These are phyloP conservation scores for Pythium pyrilobum DNA, from an alignment of 352 stramenopile genomes.

Conservation along the genomic window DNA sequence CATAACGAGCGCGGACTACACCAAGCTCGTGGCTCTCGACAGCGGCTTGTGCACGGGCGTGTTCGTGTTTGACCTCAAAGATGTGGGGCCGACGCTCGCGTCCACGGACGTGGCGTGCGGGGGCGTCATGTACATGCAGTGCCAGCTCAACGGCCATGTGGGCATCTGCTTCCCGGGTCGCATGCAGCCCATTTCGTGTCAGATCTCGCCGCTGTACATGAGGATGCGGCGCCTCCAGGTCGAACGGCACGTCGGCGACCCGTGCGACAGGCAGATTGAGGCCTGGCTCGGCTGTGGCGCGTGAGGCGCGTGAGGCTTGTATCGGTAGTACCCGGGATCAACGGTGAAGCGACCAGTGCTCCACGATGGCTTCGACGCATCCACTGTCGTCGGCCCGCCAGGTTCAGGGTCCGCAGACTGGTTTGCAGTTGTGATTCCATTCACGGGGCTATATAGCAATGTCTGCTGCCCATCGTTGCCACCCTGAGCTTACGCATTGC, in stretches of 20 bases:
- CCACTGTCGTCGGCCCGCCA: too few relatives aligned
- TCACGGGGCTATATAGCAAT: too few relatives aligned
- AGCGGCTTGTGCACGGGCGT: background rate
- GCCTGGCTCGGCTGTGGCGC: slow-evolving; percentile 7
- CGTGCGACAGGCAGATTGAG: slow-evolving; percentile 8
- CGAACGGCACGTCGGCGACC: background rate
- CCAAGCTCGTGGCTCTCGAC: background rate
- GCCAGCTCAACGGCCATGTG: background rate
- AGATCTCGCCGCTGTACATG: background rate
- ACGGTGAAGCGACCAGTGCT: too few relatives aligned
- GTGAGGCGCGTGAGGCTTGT: too few relatives aligned
- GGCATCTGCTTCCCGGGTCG: slow-evolving; percentile 12
- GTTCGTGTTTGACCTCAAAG: slow-evolving; percentile 6
- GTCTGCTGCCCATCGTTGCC: too few relatives aligned
- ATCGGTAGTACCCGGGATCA: too few relatives aligned
- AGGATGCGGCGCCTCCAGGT: slow-evolving; percentile 8
- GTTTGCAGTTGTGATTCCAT: too few relatives aligned
- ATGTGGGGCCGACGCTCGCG: background rate
- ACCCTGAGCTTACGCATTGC: too few relatives aligned
- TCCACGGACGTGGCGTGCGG: slow-evolving; percentile 8
- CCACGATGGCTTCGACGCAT: too few relatives aligned
- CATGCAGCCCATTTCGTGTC: slow-evolving; percentile 7
- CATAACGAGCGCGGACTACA: background rate
- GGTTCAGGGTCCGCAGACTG: too few relatives aligned
- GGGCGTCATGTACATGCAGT: slow-evolving; percentile 16